Conservation (phyloP, 192 early-diverging fungal species). For the Coemansia sp. region DNA sequence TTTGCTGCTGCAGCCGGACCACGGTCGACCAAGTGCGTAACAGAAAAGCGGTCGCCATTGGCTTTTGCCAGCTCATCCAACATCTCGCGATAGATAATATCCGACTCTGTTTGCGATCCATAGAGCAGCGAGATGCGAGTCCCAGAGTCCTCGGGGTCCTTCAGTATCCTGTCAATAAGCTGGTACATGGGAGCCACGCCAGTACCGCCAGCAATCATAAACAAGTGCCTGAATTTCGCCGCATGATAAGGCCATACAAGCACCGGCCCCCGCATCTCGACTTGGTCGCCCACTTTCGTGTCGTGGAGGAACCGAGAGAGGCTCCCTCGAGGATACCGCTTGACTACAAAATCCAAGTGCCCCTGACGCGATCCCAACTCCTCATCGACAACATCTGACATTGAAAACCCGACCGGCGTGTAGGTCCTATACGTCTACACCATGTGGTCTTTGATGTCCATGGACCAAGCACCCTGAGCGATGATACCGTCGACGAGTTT, state of each 20-base stretch:
- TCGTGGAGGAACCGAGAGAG: slow-evolving; percentile 62
- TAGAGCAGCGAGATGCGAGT: slow-evolving; percentile 39
- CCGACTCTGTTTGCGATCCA: slow-evolving; percentile 37
- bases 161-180: slow-evolving; percentile 55
- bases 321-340: slow-evolving; percentile 64
- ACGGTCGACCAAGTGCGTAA: slow-evolving; percentile 57
- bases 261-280: slow-evolving; percentile 67
- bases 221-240: slow-evolving; percentile 14
- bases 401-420: slow-evolving; percentile 60
- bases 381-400: slow-evolving; percentile 29
- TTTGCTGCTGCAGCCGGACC: neutral
- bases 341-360: slow-evolving; percentile 64
- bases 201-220: slow-evolving; percentile 71
- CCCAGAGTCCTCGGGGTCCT: slow-evolving; percentile 35
- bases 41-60: slow-evolving; percentile 42
- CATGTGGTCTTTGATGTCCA: slow-evolving; percentile 69
- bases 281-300: slow-evolving; percentile 55
- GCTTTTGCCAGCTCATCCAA: slow-evolving; percentile 54
- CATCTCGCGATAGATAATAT: slow-evolving; percentile 57
- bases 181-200: slow-evolving; percentile 75
- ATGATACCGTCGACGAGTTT: slow-evolving; percentile 19
- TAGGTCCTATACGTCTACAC: slow-evolving; percentile 70
- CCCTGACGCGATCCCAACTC: slow-evolving; percentile 27
- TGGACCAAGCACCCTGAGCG: slow-evolving; percentile 53
- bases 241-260: slow-evolving; percentile 47